Percentiles rank a stretch among this genome's conserved stretches.
Evolutionary conservation across 2,329 filamentous ascomycete genomes (phyloP).

Genomic region (Sarocladium oryzae): DNA sequence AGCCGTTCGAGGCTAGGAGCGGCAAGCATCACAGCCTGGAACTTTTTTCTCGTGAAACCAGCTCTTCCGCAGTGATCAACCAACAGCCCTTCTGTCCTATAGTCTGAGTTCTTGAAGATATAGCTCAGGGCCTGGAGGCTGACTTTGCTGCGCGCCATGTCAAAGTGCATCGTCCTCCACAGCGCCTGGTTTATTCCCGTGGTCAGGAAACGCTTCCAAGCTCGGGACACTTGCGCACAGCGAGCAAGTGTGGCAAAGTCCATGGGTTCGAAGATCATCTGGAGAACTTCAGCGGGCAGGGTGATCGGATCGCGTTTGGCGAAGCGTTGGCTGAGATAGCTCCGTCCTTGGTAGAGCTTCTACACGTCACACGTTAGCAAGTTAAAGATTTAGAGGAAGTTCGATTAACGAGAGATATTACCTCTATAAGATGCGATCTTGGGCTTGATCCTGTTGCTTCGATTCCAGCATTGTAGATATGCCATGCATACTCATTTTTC

Average conservation of each 20-base stretch:
- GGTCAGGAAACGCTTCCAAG: slow-evolving; percentile 1
- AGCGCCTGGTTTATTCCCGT: neutral
- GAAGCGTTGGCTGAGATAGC: slow-evolving; percentile 27
- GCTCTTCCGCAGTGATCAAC: slow-evolving; percentile 16
- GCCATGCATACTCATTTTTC: slow-evolving; percentile 32
- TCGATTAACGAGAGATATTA: too few species aligned
- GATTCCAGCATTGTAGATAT: slow-evolving; percentile 32
- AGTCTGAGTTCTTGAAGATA: slow-evolving; percentile 25
- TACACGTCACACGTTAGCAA: too few species aligned
- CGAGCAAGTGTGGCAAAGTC: slow-evolving; percentile 23
- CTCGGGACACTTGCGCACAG: slow-evolving; percentile 7
- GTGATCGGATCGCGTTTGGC: slow-evolving; percentile 27
- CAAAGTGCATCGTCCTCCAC: slow-evolving; percentile 10
- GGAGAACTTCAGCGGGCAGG: slow-evolving; percentile 29
- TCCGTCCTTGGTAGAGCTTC: slow-evolving; percentile 28
- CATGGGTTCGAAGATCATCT: slow-evolving; percentile 28
- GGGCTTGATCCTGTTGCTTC: slow-evolving; percentile 23
- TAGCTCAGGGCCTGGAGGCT: slow-evolving; percentile 19
- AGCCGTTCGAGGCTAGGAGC: neutral
- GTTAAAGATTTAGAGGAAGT: neutral
- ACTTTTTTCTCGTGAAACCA: slow-evolving; percentile 2
- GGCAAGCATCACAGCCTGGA: neutral
- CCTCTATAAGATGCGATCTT: slow-evolving; percentile 18
- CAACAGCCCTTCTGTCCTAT: slow-evolving; percentile 22
- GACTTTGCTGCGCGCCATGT: slow-evolving; percentile 17